Evolutionary conservation across 495 filamentous ascomycete genomes (phyloP), one percentile per base, ranked within the genome.

Genomic region (Bathelium albidoporum): DNA sequence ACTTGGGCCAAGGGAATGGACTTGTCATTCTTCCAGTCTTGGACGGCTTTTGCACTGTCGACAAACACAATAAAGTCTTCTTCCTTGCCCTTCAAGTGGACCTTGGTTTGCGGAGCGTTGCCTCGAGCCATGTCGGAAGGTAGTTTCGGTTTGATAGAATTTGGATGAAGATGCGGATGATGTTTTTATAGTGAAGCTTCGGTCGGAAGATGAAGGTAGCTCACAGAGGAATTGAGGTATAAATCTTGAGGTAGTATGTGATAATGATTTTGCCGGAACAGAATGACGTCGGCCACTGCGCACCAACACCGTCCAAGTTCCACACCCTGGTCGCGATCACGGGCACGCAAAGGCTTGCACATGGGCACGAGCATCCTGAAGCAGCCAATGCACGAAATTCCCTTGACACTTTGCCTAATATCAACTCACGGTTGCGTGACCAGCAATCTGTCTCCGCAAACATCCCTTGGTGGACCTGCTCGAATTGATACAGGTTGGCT

Each of bases 51-150:
- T 20, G 79, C 67, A 73, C 87, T 87, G 63, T 97, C 91, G 61
- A 95, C 81, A 74, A 96, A 90, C 79, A 97, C 81, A 73, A 97
- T 77, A 73, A 92, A 98, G 81, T 96, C 90, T 32, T 97, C 91
- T 26, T 83, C 80, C 61, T 80, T 77, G 80, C 94, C 93, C 81
- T 91, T 89, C 86, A 87, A 93, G 85, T 95, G 85, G 76, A 96
- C 83, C 80, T 95, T 97, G 78, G 77, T 77, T 71, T 85, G 81
- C 59, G 73, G 70, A 60, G 81, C 83, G 80, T 91, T 90, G 78
- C 87, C 90, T 73, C 89, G 88, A 76, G 87, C 71, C 89, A 92
- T 96, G 44, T 34, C 43, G 41, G 24, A n/a, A 20, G 18, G 34
- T 63, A 32, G 18, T 64, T 20, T n/a, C 18, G 43, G 24, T 16